A percentile compares a stretch with the other conserved stretches of the same genome.
Evolutionary conservation across 805 yeast genomes (phyloP).

Genomic region (Ogataea haglerorum): DNA sequence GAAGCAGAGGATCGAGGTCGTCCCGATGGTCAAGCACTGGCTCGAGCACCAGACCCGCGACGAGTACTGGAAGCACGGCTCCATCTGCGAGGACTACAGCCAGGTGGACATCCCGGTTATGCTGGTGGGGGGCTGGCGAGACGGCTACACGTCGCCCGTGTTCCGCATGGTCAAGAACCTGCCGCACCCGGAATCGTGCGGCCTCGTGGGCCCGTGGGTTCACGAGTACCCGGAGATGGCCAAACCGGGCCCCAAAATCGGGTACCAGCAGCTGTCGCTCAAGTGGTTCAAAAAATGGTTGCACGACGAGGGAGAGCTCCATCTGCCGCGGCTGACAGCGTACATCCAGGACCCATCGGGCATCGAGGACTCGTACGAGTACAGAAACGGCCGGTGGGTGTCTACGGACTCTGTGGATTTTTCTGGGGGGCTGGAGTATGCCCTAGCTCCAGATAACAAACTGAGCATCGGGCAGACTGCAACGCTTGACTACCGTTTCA

Average conservation of each 20-base stretch:
- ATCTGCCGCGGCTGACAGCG: slow-evolving; percentile 37
- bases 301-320: slow-evolving; percentile 23
- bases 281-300: slow-evolving; percentile 41
- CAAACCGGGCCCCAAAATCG: slow-evolving; percentile 42
- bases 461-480: slow-evolving; percentile 4
- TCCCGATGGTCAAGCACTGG: slow-evolving; percentile 43
- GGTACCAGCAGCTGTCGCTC: slow-evolving; percentile 40
- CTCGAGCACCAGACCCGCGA: slow-evolving; percentile 42
- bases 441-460: slow-evolving; percentile 10
- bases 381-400: slow-evolving; percentile 41
- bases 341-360: slow-evolving; percentile 42
- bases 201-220: slow-evolving; percentile 47
- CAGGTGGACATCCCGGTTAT: slow-evolving; percentile 42
- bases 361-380: slow-evolving; percentile 36
- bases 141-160: slow-evolving; percentile 44
- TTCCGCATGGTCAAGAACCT: slow-evolving; percentile 41
- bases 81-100: slow-evolving; percentile 39
- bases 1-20: slow-evolving; percentile 36
- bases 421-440: slow-evolving; percentile 17
- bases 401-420: slow-evolving; percentile 23
- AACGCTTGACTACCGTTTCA: slow-evolving; percentile 19
- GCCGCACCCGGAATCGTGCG: slow-evolving; percentile 38
- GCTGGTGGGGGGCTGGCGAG: slow-evolving; percentile 47
- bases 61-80: slow-evolving; percentile 47
- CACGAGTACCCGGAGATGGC: slow-evolving; percentile 49